Base-by-base conservation (phyloP, 306 rosid species). In the Astragalus membranaceus region DNA sequence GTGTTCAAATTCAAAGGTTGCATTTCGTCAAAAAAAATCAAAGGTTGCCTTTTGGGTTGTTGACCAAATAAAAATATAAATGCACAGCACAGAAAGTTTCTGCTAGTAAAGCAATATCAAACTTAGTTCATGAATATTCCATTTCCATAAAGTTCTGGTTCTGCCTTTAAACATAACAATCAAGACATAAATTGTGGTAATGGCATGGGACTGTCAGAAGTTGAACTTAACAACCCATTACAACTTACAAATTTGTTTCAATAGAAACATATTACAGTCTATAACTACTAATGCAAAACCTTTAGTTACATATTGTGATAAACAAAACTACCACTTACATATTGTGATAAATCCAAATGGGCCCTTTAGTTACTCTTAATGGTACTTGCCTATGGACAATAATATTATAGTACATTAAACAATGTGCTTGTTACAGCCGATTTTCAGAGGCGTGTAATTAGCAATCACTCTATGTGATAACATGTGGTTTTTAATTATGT, bases 401-500 rank as follows among this genome's bases (percentile, higher is more conserved):
- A 67, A 67, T 20, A 20, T 20, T 20, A 20, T 51, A 41, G 72
- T 59, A 67, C 79, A 52, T 67, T 62, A 66, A 69, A 69, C 79
- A 62, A 79, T 33, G 63, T 68, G 72, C 69, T 75, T 75, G 73
- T 80, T 64, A 46, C 50, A 68, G 48, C 69, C 16, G 69, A 39
- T 74, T 79, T 74, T 69, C 72, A 76, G 63, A 60, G 50, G 62
- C 76, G 76, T 59, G 37, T 53, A 67, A 67, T 54, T 23, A 63
- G 73, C 69, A 79, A 60, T 12, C 79, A 74, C 76, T 61, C 23
- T 51, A 29, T 69, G 23, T 39, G 36, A 54, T 33, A 76, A 72
- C 41, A 53, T 3, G 8, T 57, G 69, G 55, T 35, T 26, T 72
- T 60, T 39, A 47, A 67, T 44, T 51, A 65, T 20, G 71, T 12